Evolutionary conservation across 441 rosid genomes (phyloP), one percentile per base, ranked within the genome.

Genomic region (Pelargonium fulgidum): DNA sequence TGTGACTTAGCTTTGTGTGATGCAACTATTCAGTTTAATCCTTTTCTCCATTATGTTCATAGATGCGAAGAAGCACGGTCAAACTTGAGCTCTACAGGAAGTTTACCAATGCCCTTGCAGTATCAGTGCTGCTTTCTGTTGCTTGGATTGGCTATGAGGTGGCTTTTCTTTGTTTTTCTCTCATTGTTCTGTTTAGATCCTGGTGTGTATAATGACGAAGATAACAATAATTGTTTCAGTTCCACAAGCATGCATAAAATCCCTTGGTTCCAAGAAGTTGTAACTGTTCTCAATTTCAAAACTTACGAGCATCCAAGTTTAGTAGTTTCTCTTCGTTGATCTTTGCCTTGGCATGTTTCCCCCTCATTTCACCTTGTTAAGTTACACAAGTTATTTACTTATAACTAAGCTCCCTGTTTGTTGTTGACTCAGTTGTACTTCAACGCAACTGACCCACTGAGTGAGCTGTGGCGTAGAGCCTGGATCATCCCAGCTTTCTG

Each of bases 401-500:
- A 39, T 59, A 62, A 33, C 66, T 44, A 65, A 62, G 67, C 72
- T 63, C 64, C 54, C 63, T 41, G 41, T 50, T 61, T 41, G 33
- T 19, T 72, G 50, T 52, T 78, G 69, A 69, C 62, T 48, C 80
- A 83, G 85, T 66, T 85, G 67, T 83, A 81, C 72, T 83, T 78
- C 33, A 85, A 83, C 70, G 86, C 89, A 45, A 80, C 80, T 17
- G 85, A 85, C 69, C 83, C 85, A 4, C 77, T 83, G 73, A 79
- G 86, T 67, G 89, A 85, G 75, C 70, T 77, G 69, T 85, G 85
- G 86, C 78, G 63, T 73, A 78, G 72, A 65, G 81, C 85, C 61
- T 83, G 85, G 86, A 74, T 80, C 72, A 85, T 83, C 75, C 83
- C 89, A 0, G 89, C 86, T 66, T 81, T 85, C 81, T 83, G 86